Evolutionary conservation across 495 filamentous ascomycete genomes (phyloP).

Genomic region (Physcia stellaris): DNA sequence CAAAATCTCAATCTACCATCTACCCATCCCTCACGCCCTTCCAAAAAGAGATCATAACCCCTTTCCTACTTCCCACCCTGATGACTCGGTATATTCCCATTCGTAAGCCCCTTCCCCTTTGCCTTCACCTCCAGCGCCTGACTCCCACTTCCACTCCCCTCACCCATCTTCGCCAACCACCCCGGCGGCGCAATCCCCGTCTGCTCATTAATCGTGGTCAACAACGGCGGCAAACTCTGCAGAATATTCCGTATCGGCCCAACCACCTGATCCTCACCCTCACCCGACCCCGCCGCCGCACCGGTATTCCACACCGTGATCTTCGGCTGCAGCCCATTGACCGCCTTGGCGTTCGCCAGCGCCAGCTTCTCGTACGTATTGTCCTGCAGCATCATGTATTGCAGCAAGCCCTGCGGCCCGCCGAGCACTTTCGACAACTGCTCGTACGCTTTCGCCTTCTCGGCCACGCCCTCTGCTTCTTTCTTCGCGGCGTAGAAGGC

Average conservation of each 20-base stretch:
- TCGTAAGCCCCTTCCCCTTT: neutral
- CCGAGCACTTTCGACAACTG: slow-evolving; percentile 57
- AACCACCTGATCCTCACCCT: too few species aligned
- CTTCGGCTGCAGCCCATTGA: slow-evolving; percentile 70
- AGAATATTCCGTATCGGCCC: slow-evolving; percentile 47
- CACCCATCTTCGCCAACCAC: slow-evolving; percentile 43
- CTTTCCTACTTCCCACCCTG: too few species aligned
- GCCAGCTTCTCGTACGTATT: slow-evolving; percentile 28
- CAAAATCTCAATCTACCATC: too few species aligned
- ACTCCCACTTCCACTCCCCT: neutral
- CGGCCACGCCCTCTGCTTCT: slow-evolving; percentile 58
- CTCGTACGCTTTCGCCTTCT: slow-evolving; percentile 65
- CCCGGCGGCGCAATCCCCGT: slow-evolving; percentile 62
- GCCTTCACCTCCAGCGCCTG: neutral
- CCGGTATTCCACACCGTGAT: slow-evolving; percentile 83
- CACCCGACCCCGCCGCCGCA: slow-evolving; percentile 23
- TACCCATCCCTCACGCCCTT: too few species aligned
- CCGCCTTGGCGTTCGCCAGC: slow-evolving; percentile 40
- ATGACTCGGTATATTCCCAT: too few species aligned
- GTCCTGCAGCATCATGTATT: slow-evolving; percentile 48
- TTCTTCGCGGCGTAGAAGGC: slow-evolving; percentile 44
- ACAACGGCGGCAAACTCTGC: slow-evolving; percentile 64
- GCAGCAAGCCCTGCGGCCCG: slow-evolving; percentile 57
- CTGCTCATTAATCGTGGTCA: slow-evolving; percentile 73
- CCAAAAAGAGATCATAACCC: too few species aligned